Conservation (phyloP, 1,139 yeast species). For the Debaryomycetaceae sp. region DNA sequence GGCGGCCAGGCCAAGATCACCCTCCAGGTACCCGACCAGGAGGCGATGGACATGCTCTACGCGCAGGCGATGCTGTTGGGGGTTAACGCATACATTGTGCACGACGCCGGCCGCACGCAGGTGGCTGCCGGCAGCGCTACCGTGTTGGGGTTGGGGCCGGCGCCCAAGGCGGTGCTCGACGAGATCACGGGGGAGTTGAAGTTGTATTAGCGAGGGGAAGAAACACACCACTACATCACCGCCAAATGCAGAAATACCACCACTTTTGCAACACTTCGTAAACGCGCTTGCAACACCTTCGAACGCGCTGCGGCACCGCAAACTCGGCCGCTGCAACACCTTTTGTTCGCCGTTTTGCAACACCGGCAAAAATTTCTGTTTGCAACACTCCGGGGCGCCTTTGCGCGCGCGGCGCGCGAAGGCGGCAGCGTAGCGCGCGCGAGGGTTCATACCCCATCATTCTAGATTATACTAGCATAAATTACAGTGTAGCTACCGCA, state of each 20-base stretch:
- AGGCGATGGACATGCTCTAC: conserved; percentile 70
- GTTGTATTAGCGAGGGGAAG: conserved; percentile 51
- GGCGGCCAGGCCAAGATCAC: conserved; percentile 96
- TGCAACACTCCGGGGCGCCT: too few species aligned
- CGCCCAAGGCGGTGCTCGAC: conserved; percentile 80
- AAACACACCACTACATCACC: background rate
- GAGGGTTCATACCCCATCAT: too few species aligned
- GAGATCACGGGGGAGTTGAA: conserved; percentile 76
- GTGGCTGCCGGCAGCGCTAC: conserved; percentile 94
- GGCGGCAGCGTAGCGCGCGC: too few species aligned
- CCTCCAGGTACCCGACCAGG: conserved; percentile 69
- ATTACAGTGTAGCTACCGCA: conserved; percentile 4
- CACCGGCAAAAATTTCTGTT: too few species aligned
- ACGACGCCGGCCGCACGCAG: conserved; percentile 97
- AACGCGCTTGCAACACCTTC: too few species aligned
- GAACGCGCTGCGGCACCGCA: too few species aligned
- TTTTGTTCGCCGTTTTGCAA: too few species aligned
- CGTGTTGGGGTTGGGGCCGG: conserved; percentile 94
- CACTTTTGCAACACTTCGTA: too few species aligned
- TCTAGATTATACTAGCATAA: background rate
- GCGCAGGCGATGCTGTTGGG: conserved; percentile 81
- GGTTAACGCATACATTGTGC: conserved; percentile 73
- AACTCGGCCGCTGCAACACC: too few species aligned
- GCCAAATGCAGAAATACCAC: background rate
- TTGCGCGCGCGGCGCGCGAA: too few species aligned